These are phyloP conservation scores for Penicillium sp. DNA, from an alignment of 2,329 filamentous ascomycete species.

Conservation along the genomic window DNA sequence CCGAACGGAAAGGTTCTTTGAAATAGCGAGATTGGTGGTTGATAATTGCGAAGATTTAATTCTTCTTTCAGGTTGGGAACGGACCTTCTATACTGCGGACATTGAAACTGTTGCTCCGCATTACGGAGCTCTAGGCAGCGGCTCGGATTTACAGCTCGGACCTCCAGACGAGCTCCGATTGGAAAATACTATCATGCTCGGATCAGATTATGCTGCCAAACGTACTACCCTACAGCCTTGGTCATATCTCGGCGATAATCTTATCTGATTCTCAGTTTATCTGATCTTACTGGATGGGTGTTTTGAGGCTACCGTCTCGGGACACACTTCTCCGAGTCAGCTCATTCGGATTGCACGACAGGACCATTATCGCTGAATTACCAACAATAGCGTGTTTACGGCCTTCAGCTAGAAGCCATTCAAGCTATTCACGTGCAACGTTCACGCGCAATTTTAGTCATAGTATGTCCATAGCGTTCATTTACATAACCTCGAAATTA, in stretches of 20 bases:
- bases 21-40: neutral
- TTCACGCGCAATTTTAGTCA: neutral
- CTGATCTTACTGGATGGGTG: neutral
- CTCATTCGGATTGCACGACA: neutral
- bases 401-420: neutral
- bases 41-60: neutral
- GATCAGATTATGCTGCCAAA: neutral
- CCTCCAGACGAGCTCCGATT: neutral
- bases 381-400: neutral
- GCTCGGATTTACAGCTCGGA: neutral
- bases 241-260: neutral
- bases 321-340: neutral
- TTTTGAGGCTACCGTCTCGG: neutral
- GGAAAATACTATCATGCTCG: neutral
- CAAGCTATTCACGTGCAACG: too few species aligned
- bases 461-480: neutral
- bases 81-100: too few species aligned
- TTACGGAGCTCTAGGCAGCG: neutral
- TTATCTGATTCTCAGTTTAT: neutral
- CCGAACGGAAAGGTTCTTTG: too few species aligned
- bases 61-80: too few species aligned
- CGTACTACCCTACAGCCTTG: neutral
- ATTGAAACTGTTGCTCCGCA: too few species aligned
- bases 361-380: neutral
- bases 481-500: constrained; percentile 4